Conservation (phyloP, 176 grass and related monocot genomes). For the Miscanthus lutarioriparius region DNA sequence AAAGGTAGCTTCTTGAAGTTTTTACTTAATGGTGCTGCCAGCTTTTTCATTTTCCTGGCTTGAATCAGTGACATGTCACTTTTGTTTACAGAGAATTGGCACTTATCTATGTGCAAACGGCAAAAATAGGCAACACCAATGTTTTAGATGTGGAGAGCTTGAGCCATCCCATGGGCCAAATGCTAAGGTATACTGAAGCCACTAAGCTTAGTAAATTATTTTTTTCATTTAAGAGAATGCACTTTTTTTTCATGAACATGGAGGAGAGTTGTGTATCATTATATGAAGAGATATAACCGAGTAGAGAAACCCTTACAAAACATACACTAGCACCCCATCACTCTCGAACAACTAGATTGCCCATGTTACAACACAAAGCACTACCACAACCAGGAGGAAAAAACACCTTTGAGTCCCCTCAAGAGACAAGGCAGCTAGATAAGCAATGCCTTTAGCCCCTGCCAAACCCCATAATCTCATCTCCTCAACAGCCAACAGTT, state of each 20-base stretch:
- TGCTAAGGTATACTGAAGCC: constrained; percentile 58
- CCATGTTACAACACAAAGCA: neutral
- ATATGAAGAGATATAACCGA: neutral
- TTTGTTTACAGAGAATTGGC: constrained; percentile 48
- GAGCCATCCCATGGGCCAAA: constrained; percentile 62
- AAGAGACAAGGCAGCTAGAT: neutral
- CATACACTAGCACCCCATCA: neutral
- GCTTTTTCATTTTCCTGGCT: constrained; percentile 1
- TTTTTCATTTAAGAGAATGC: neutral
- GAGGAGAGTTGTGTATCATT: neutral
- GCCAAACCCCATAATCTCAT: neutral
- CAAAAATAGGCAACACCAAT: constrained; percentile 74
- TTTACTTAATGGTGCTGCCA: constrained; percentile 7
- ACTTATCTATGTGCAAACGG: constrained; percentile 68
- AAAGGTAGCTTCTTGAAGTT: constrained; percentile 40
- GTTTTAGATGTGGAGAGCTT: constrained; percentile 68
- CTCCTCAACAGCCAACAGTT: neutral
- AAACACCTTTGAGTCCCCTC: neutral
- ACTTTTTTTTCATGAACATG: neutral
- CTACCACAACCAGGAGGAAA: neutral
- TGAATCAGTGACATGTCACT: neutral
- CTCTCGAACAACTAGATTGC: neutral
- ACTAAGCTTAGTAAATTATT: neutral
- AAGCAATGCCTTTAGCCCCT: neutral
- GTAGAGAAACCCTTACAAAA: neutral